A percentile compares a stretch with the other conserved stretches of the same genome.
phyloP scores from a whole-genome alignment of 306 rosid genomes.

The Inga leiocalycina region DNA sequence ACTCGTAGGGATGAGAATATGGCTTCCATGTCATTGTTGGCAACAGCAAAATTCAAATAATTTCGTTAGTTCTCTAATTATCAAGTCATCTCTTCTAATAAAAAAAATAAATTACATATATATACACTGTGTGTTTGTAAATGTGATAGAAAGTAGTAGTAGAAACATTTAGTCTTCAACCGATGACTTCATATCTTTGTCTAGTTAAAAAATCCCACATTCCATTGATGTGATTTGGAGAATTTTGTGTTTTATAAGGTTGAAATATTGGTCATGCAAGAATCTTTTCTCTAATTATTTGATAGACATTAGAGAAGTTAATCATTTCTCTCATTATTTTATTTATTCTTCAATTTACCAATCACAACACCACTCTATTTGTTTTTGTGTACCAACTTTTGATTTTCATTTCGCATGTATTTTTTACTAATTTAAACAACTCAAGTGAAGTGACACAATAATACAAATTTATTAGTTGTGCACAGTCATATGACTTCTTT shows the following conservation, averaged over 20 bases:
- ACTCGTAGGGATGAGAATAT: too few relatives aligned
- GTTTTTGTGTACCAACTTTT: too few relatives aligned
- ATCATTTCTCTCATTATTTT: too few relatives aligned
- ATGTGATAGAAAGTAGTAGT: neutral
- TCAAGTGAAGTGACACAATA: too few relatives aligned
- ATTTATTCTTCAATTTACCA: too few relatives aligned
- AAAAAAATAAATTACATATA: neutral
- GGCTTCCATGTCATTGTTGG: neutral
- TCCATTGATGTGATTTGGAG: slow-evolving; percentile 10
- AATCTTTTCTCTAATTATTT: too few relatives aligned
- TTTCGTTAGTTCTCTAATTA: neutral
- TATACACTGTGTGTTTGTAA: neutral
- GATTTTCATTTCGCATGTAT: too few relatives aligned
- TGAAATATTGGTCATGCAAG: neutral
- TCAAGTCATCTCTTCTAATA: slow-evolving; percentile 15
- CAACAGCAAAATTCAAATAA: neutral
- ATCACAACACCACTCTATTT: too few relatives aligned
- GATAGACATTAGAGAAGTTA: too few relatives aligned
- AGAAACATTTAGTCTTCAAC: neutral
- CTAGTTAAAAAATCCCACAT: neutral
- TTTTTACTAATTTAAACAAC: too few relatives aligned
- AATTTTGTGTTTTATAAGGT: neutral
- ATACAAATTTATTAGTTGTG: too few relatives aligned
- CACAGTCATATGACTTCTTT: too few relatives aligned
- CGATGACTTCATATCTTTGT: neutral